A percentile compares a stretch with the other conserved stretches of the same genome.
phyloP scores from a whole-genome alignment of 345 rosid species.

The Syzygium jambos region DNA sequence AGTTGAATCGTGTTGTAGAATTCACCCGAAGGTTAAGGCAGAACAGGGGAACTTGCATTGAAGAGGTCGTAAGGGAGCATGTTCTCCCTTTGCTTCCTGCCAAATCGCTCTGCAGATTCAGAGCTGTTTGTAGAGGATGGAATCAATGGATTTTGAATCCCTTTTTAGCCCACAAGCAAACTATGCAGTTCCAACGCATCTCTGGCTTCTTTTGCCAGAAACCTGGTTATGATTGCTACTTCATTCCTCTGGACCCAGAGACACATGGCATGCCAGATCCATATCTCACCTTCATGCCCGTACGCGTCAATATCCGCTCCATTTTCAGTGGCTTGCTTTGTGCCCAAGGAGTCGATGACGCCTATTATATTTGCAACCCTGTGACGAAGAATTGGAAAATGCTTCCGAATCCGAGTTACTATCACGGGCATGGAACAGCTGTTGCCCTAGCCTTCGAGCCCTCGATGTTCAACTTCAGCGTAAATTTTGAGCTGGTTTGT shows the following conservation, averaged over 20 bases:
- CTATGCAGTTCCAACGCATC: slow-evolving; percentile 10
- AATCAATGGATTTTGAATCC: slow-evolving; percentile 17
- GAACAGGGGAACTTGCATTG: not conserved
- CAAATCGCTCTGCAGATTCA: slow-evolving; percentile 29
- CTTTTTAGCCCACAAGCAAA: slow-evolving; percentile 32
- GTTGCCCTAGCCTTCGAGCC: slow-evolving; percentile 33
- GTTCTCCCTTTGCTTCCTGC: slow-evolving; percentile 35
- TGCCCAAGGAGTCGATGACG: slow-evolving; percentile 9
- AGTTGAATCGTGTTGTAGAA: not conserved
- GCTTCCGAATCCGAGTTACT: slow-evolving; percentile 19
- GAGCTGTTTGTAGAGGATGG: slow-evolving; percentile 33
- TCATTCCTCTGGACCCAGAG: slow-evolving; percentile 15
- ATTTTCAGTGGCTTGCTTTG: slow-evolving; percentile 32
- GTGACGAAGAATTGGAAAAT: slow-evolving; percentile 19
- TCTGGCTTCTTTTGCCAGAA: slow-evolving; percentile 27
- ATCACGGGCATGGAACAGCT: slow-evolving; percentile 21
- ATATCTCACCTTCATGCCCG: slow-evolving; percentile 23
- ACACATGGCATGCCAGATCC: slow-evolving; percentile 22
- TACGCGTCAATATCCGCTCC: slow-evolving; percentile 6
- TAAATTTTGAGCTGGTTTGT: slow-evolving; percentile 21
- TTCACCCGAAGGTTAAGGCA: not conserved
- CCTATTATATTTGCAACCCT: slow-evolving; percentile 43
- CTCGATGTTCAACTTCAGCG: not conserved
- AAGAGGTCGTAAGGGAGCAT: slow-evolving; percentile 10
- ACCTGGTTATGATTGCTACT: slow-evolving; percentile 7